A percentile compares a stretch with the other conserved stretches of the same genome.
Evolutionary conservation across 257 asterid genomes (phyloP).

Genomic region (Gentiana straminea): DNA sequence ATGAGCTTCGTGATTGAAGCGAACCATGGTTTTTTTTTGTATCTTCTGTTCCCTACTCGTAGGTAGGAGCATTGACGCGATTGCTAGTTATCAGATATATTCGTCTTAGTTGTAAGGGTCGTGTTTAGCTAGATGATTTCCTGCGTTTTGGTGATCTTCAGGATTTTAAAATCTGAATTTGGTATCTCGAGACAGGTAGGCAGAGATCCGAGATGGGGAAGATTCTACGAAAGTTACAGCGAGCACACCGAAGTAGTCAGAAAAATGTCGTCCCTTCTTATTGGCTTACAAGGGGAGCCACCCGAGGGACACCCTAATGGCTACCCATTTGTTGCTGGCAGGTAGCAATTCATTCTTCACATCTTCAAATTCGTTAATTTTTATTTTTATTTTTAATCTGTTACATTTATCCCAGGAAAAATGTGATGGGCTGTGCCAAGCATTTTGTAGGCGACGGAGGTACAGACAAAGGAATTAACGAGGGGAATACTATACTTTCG

Average conservation of each 20-base stretch:
- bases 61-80: too few species aligned
- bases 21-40: background rate
- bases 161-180: background rate
- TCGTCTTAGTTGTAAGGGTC: background rate
- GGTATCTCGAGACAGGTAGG: conserved; percentile 43
- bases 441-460: conserved; percentile 95
- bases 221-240: conserved; percentile 83
- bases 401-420: conserved; percentile 41
- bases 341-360: conserved; percentile 27
- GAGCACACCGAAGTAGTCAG: conserved; percentile 76
- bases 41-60: too few species aligned
- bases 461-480: conserved; percentile 60
- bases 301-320: conserved; percentile 81
- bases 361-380: too few species aligned
- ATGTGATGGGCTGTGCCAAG: conserved; percentile 80
- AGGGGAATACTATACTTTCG: conserved; percentile 56
- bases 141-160: background rate
- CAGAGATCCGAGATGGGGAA: conserved; percentile 98
- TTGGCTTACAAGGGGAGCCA: conserved; percentile 92
- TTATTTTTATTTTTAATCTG: conserved; percentile 2
- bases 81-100: background rate
- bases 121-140: background rate
- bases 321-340: conserved; percentile 90
- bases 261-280: conserved; percentile 63
- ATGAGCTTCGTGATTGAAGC: background rate